Evolutionary conservation across 495 filamentous ascomycete species (phyloP).

Genomic region (Lindgomyces ingoldianus): DNA sequence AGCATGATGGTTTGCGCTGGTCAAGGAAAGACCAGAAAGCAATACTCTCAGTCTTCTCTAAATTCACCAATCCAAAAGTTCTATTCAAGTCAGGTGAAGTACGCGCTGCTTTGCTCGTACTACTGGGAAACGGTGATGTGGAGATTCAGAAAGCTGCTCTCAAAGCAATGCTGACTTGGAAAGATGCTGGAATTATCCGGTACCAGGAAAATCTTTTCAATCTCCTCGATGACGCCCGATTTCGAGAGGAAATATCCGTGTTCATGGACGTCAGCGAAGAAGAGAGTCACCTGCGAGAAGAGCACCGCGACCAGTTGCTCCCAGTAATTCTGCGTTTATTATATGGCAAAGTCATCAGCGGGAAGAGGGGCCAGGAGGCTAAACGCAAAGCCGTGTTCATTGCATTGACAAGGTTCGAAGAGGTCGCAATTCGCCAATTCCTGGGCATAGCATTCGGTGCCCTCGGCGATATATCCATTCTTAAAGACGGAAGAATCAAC

Average conservation of each 20-base stretch:
- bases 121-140: conserved; percentile 82
- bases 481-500: conserved; percentile 55
- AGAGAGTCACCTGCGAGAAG: conserved; percentile 70
- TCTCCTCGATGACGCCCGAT: conserved; percentile 84
- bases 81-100: conserved; percentile 78
- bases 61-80: conserved; percentile 81
- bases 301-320: conserved; percentile 71
- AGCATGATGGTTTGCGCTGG: conserved; percentile 41
- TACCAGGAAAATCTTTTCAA: conserved; percentile 88
- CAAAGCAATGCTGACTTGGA: conserved; percentile 87
- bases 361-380: conserved; percentile 58
- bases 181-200: conserved; percentile 66
- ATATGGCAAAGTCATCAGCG: conserved; percentile 83
- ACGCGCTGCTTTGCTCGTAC: conserved; percentile 66
- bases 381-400: conserved; percentile 67
- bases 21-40: conserved; percentile 74
- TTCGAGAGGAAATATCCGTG: conserved; percentile 85
- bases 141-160: conserved; percentile 84
- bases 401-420: conserved; percentile 59
- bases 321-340: conserved; percentile 84
- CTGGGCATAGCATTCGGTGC: conserved; percentile 78
- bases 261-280: conserved; percentile 72
- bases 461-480: conserved; percentile 58
- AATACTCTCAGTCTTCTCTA: conserved; percentile 77
- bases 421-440: conserved; percentile 72